These are phyloP conservation scores for Lasiodiplodia sp. DNA, from an alignment of 2,329 filamentous ascomycete genomes.

Conservation along the genomic window DNA sequence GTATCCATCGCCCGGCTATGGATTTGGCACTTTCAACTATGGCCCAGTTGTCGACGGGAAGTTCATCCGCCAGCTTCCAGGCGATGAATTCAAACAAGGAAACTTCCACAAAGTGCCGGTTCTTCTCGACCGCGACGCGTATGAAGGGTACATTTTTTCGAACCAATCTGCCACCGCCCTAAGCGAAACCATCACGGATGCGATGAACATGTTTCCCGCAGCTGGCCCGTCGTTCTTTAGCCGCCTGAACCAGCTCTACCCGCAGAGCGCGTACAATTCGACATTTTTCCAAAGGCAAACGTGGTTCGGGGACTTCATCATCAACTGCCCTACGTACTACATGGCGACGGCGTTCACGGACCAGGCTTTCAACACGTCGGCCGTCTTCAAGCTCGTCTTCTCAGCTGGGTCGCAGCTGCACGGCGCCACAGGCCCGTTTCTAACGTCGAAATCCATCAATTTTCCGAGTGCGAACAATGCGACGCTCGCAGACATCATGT, in stretches of 20 bases:
- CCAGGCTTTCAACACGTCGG: slow-evolving; percentile 11
- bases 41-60: slow-evolving; percentile 51
- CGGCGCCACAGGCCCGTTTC: slow-evolving; percentile 36
- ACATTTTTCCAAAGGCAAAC: slow-evolving; percentile 48
- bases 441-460: slow-evolving; percentile 3
- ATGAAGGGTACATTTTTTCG: slow-evolving; percentile 50
- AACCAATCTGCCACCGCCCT: slow-evolving; percentile 40
- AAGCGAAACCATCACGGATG: slow-evolving; percentile 40
- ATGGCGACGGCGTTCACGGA: slow-evolving; percentile 44
- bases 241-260: slow-evolving; percentile 51
- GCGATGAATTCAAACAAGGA: slow-evolving; percentile 42
- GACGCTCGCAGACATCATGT: slow-evolving; percentile 44
- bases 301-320: slow-evolving; percentile 55
- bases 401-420: slow-evolving; percentile 45
- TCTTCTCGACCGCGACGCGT: slow-evolving; percentile 46
- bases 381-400: slow-evolving; percentile 46
- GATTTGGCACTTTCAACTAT: slow-evolving; percentile 52
- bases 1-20: slow-evolving; percentile 16
- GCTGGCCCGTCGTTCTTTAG: slow-evolving; percentile 47
- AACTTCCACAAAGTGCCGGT: slow-evolving; percentile 47
- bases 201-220: slow-evolving; percentile 44
- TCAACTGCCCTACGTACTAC: slow-evolving; percentile 51
- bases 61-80: slow-evolving; percentile 48
- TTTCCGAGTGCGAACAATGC: slow-evolving; percentile 36
- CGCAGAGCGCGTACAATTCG: slow-evolving; percentile 41